phyloP scores from a whole-genome alignment of 345 rosid genomes.

The Citrus sp. region DNA sequence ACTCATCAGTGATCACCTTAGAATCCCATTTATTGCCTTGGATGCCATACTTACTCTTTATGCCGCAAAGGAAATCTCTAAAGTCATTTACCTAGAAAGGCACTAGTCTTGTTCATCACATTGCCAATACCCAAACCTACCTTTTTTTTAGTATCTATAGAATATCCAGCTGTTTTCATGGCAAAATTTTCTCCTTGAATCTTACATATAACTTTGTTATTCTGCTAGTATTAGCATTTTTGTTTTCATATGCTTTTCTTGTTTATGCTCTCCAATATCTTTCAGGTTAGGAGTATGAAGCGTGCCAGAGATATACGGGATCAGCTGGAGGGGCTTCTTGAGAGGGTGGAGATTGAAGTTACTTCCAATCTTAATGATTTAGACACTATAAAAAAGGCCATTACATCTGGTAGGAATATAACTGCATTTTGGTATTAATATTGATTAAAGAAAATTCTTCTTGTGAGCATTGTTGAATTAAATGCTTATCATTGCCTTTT shows the following conservation, averaged over 20 bases:
- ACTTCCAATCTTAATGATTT: conserved; percentile 58
- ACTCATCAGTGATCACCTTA: no score
- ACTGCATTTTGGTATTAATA: not conserved
- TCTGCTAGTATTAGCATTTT: not conserved
- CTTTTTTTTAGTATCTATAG: no score
- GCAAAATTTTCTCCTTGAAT: no score
- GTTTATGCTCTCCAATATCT: conserved; percentile 5
- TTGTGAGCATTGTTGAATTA: conserved; percentile 14
- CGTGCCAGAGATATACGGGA: conserved; percentile 94
- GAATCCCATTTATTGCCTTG: no score
- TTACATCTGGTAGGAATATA: conserved; percentile 61
- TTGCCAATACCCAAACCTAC: no score
- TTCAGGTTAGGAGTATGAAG: conserved; percentile 96
- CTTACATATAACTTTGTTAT: not conserved
- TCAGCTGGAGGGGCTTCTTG: conserved; percentile 91
- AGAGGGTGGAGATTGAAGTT: conserved; percentile 92
- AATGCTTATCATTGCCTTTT: not conserved
- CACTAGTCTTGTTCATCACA: no score
- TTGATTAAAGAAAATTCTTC: not conserved
- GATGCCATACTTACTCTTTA: no score
- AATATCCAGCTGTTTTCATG: not conserved
- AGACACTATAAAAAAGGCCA: conserved; percentile 75
- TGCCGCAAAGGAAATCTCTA: no score
- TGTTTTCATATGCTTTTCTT: conserved; percentile 7
- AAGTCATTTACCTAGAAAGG: no score